A percentile compares a stretch with the other conserved stretches of the same genome.
Conservation (phyloP, 352 stramenopile genomes). For the Pythium monospermum region DNA sequence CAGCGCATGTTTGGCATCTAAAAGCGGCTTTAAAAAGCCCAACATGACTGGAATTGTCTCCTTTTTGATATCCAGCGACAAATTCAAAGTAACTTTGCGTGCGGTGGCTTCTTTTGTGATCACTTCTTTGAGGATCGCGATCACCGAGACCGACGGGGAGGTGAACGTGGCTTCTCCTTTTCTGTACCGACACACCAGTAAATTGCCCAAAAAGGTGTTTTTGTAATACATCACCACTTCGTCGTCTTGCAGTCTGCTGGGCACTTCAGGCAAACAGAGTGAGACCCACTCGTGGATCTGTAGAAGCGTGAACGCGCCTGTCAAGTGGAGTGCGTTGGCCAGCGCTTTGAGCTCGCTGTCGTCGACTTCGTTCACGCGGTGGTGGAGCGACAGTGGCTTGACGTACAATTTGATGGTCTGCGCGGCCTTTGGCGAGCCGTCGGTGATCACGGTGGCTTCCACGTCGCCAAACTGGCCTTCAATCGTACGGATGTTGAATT, state of each 20-base stretch:
- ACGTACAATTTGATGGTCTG: conserved; percentile 72
- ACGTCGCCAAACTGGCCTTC: conserved; percentile 82
- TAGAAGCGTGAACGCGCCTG: conserved; percentile 68
- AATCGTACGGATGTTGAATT: conserved; percentile 79
- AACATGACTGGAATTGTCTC: conserved; percentile 72
- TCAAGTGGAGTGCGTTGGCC: conserved; percentile 66
- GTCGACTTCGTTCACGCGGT: conserved; percentile 63
- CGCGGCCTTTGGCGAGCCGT: conserved; percentile 53
- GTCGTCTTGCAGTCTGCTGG: conserved; percentile 60
- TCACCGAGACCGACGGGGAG: conserved; percentile 74
- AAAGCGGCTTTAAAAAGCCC: conserved; percentile 46
- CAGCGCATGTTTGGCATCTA: conserved; percentile 69
- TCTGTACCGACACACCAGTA: conserved; percentile 70
- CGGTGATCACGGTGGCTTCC: conserved; percentile 65
- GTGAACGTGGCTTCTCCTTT: conserved; percentile 70
- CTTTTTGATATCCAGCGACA: conserved; percentile 78
- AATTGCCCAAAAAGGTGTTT: conserved; percentile 68
- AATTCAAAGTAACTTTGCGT: conserved; percentile 72
- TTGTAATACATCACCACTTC: conserved; percentile 71
- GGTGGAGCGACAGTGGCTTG: conserved; percentile 80
- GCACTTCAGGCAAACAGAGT: conserved; percentile 73
- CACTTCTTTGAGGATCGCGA: conserved; percentile 82
- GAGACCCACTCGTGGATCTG: conserved; percentile 87
- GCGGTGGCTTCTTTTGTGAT: conserved; percentile 82
- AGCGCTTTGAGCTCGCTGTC: conserved; percentile 45